These are phyloP conservation scores for Fagopyrum esculentum DNA, from an alignment of 148 eudicot species.

Conservation along the genomic window DNA sequence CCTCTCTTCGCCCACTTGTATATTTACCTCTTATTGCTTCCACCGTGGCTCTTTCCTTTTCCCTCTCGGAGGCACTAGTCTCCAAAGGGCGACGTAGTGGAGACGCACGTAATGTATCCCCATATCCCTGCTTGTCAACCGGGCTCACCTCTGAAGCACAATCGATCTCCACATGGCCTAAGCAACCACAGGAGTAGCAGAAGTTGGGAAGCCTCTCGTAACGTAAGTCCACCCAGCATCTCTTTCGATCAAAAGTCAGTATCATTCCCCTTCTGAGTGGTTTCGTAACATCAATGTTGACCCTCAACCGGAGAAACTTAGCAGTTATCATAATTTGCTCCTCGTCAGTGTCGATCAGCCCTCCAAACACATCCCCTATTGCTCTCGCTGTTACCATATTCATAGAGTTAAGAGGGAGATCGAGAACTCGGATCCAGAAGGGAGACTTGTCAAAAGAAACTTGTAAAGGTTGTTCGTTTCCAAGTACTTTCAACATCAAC, in stretches of 20 bases:
- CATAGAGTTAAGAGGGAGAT: constrained; percentile 9
- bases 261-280: neutral
- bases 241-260: neutral
- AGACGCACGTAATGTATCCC: neutral
- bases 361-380: neutral
- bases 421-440: neutral
- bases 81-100: neutral
- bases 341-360: neutral
- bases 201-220: neutral
- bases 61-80: neutral
- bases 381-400: neutral
- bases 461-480: constrained; percentile 11
- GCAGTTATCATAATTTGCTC: neutral
- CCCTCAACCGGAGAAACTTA: neutral
- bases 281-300: neutral
- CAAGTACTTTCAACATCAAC: constrained; percentile 11
- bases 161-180: neutral
- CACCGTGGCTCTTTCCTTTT: neutral
- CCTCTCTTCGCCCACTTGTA: no score
- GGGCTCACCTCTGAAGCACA: neutral
- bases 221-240: neutral
- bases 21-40: no score
- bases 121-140: neutral
- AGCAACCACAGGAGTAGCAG: neutral
- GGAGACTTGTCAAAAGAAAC: neutral